Percentiles rank a stretch among this genome's conserved stretches.
Conservation (phyloP, 805 yeast genomes). For the Danielia oregonensis region DNA sequence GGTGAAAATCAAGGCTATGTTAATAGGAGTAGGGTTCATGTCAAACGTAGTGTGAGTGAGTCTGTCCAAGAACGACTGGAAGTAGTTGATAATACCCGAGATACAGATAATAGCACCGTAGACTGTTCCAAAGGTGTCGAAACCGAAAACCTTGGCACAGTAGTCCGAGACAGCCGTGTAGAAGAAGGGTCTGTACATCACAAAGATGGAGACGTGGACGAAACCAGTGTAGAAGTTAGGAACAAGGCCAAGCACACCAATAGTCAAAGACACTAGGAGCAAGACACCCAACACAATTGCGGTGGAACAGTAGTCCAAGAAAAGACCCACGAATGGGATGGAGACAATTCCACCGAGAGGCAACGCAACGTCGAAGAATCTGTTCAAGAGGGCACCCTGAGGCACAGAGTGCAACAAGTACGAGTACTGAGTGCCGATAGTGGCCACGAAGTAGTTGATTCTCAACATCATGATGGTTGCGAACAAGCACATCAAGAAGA, state of each 20-base stretch:
- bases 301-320: constrained; percentile 48
- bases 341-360: constrained; percentile 56
- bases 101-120: constrained; percentile 55
- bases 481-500: constrained; percentile 44
- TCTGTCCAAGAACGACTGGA: constrained; percentile 45
- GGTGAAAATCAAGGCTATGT: constrained; percentile 33
- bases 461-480: constrained; percentile 57
- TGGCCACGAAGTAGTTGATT: constrained; percentile 56
- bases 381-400: constrained; percentile 40
- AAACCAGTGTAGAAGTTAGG: constrained; percentile 40
- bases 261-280: constrained; percentile 37
- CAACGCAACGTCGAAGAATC: constrained; percentile 48
- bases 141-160: constrained; percentile 62
- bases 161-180: constrained; percentile 55
- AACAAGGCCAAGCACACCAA: constrained; percentile 49
- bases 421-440: constrained; percentile 52
- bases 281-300: constrained; percentile 40
- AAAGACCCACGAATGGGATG: constrained; percentile 50
- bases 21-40: constrained; percentile 55
- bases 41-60: constrained; percentile 48
- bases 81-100: constrained; percentile 48
- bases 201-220: constrained; percentile 45
- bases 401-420: constrained; percentile 39
- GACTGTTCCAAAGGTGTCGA: constrained; percentile 57
- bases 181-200: constrained; percentile 53